Base-by-base conservation (phyloP, 2,329 filamentous ascomycete genomes). In the Elsinoe perseae region DNA sequence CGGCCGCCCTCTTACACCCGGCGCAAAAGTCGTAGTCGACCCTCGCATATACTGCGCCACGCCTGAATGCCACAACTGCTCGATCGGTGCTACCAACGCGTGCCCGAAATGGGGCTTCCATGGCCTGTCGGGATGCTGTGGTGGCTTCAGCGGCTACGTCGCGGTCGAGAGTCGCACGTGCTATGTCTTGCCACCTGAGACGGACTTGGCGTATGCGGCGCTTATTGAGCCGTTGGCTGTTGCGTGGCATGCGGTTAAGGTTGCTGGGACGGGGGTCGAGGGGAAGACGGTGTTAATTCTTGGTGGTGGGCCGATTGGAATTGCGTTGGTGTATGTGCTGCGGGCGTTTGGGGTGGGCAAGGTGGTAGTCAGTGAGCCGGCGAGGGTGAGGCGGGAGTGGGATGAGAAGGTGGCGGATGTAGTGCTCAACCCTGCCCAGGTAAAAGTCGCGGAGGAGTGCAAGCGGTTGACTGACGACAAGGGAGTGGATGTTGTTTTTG, bases 231-330 rank as follows among this genome's bases (percentile, higher is more conserved):
- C 63, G 1, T 52, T 64, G 18, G 59, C 56, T 12, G 58, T 64
- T 18, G 62, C 59, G 6, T 48, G 61, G 32, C 59, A 62, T 46
- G 63, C 62, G 7, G 40, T 64, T 16, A 60, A 58, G 44, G 54
- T 62, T 10, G 58, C 60, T 9, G 58, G 58, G 4, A 32, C 63
- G 4, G 58, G 16, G 48, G 40, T 18, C 38, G 27, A 32, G 27
- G 58, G 58, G 1, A 60, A 54, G 16, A 56, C 57, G 30, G 57
- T 62, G n/a, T 34, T 64, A 23, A 60, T 64, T 4, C 16, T 64
- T 4, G 63, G 63, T 2, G 63, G 63, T 2, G 63, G 63, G 6
- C 63, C 63, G 8, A 62, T 63, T 34, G 63, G 63, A 2, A 60
- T 64, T 27, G 58, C 59, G 6, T 48, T 64, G 34, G 16, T 63